These are phyloP conservation scores for Metarhizium robertsii DNA, from an alignment of 2,329 filamentous ascomycete species.

Conservation along the genomic window DNA sequence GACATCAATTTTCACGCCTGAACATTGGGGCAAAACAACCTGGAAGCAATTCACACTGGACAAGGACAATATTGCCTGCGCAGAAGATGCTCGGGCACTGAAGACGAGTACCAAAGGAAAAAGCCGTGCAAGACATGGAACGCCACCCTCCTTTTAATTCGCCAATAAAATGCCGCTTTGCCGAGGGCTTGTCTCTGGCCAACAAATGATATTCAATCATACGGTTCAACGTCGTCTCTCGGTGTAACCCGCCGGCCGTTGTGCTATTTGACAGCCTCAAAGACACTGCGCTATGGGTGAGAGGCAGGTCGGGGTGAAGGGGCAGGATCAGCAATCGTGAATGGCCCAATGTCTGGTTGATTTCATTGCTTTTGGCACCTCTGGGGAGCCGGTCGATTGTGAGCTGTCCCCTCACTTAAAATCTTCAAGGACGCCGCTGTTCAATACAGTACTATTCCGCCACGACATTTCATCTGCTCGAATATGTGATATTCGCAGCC, in stretches of 20 bases:
- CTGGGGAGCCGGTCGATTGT: not conserved
- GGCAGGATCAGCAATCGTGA: not conserved
- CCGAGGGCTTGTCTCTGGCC: not conserved
- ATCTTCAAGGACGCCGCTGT: not conserved
- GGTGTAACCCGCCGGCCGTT: not conserved
- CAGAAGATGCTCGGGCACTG: not conserved
- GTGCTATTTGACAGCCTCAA: not conserved
- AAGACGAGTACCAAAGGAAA: not conserved
- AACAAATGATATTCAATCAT: not conserved
- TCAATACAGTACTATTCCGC: not conserved
- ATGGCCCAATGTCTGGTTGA: not conserved
- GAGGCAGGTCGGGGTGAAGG: not conserved
- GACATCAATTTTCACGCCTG: too few relatives aligned
- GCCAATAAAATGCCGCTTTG: not conserved
- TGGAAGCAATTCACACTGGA: too few relatives aligned
- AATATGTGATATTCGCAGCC: not conserved
- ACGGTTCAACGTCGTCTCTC: not conserved
- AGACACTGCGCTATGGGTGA: not conserved
- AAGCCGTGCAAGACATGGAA: not conserved
- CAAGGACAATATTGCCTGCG: not conserved
- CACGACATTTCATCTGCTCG: not conserved
- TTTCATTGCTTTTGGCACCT: not conserved
- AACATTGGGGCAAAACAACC: too few relatives aligned
- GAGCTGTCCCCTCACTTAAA: not conserved
- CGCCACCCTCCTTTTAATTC: not conserved